Percentiles rank a stretch among this genome's conserved stretches.
These are phyloP conservation scores for Scedosporium aurantiacum DNA, from an alignment of 2,329 filamentous ascomycete genomes.

Conservation along the genomic window DNA sequence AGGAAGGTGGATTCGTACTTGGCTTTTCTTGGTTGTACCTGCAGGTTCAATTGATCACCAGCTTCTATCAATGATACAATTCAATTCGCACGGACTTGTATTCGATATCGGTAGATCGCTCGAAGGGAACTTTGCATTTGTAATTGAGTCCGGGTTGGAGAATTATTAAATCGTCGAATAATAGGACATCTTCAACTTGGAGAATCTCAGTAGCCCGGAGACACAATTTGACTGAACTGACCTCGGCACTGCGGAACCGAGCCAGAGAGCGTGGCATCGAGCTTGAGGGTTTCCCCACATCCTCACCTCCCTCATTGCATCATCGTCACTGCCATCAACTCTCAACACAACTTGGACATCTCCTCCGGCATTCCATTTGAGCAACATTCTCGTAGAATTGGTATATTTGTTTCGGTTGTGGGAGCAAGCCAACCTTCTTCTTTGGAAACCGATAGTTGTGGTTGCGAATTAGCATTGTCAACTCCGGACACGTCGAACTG, in stretches of 20 bases:
- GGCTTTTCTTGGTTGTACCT: too few species aligned
- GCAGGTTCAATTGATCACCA: too few species aligned
- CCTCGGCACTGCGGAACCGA: neutral
- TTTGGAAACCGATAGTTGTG: too few species aligned
- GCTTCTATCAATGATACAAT: neutral
- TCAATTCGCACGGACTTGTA: neutral
- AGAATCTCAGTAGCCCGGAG: neutral
- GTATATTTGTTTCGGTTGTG: too few species aligned
- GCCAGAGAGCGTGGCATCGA: neutral
- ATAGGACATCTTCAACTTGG: neutral
- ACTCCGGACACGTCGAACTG: neutral
- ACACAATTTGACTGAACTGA: neutral
- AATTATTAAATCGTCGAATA: neutral
- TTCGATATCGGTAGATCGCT: neutral
- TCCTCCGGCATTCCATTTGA: neutral
- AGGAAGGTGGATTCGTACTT: too few species aligned
- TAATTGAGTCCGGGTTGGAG: neutral
- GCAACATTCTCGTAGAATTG: too few species aligned
- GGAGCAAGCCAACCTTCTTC: too few species aligned
- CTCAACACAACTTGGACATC: neutral
- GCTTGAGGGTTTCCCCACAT: neutral
- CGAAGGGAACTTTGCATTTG: neutral
- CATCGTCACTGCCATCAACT: neutral
- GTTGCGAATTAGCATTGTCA: too few species aligned
- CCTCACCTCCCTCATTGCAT: neutral